phyloP scores from a whole-genome alignment of 768 basidiomycete species.

The Lactarius psammicola region DNA sequence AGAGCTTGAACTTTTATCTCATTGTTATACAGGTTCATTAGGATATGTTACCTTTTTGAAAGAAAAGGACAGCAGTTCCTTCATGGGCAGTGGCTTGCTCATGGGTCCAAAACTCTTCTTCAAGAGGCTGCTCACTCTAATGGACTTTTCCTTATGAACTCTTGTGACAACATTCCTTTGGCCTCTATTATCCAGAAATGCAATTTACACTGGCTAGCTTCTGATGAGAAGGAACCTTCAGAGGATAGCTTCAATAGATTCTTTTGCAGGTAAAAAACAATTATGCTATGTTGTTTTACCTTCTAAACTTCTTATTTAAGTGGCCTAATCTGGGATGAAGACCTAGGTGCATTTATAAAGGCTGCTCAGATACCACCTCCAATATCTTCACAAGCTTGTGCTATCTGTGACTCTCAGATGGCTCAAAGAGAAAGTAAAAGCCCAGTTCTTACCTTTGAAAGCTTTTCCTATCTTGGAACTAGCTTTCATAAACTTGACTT shows the following conservation, averaged over 20 bases:
- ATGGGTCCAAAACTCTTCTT: slow-evolving; percentile 62
- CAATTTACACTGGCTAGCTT: slow-evolving; percentile 44
- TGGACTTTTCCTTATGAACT: slow-evolving; percentile 52
- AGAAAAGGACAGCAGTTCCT: slow-evolving; percentile 47
- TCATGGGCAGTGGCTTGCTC: slow-evolving; percentile 71
- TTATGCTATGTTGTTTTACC: not conserved
- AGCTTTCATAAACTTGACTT: slow-evolving; percentile 61
- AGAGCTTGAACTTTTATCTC: not conserved
- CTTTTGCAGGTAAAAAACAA: slow-evolving; percentile 49
- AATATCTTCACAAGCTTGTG: slow-evolving; percentile 33
- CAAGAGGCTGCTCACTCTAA: slow-evolving; percentile 67
- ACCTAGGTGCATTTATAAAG: slow-evolving; percentile 44
- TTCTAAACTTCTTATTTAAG: not conserved
- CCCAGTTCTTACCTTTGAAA: slow-evolving; percentile 35
- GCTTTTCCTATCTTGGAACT: slow-evolving; percentile 43
- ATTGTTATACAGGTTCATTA: slow-evolving; percentile 55
- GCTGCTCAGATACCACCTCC: slow-evolving; percentile 41
- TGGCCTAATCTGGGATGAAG: slow-evolving; percentile 54
- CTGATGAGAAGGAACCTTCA: slow-evolving; percentile 46
- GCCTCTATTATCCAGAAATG: slow-evolving; percentile 59
- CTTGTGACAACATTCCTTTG: slow-evolving; percentile 56
- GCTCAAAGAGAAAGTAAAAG: not conserved
- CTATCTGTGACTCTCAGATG: slow-evolving; percentile 13
- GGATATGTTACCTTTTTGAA: slow-evolving; percentile 64
- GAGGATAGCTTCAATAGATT: slow-evolving; percentile 50